Conservation (phyloP, 495 filamentous ascomycete species). For the Jackrogersella minutella region DNA sequence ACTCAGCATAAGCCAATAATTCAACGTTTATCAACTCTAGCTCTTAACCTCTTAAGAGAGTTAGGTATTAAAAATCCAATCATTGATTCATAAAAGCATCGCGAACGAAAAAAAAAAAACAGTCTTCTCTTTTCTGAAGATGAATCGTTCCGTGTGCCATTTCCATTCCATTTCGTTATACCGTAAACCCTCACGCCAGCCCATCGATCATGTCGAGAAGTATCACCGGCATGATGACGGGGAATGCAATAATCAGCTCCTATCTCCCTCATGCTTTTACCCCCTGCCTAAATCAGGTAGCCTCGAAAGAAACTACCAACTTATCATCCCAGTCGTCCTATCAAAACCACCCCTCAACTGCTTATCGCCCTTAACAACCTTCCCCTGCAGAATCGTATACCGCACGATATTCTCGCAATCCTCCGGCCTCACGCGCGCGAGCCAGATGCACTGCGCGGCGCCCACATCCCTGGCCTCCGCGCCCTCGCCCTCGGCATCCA, state of each 20-base stretch:
- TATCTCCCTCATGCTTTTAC: neutral
- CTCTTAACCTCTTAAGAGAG: too few relatives aligned
- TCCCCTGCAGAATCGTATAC: constrained; percentile 91
- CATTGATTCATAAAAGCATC: neutral
- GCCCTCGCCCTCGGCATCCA: constrained; percentile 17
- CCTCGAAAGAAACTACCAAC: constrained; percentile 75
- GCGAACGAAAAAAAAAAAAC: neutral
- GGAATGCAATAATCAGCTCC: neutral
- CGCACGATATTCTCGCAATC: constrained; percentile 94
- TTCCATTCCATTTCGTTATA: neutral
- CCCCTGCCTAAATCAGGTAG: neutral
- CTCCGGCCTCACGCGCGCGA: constrained; percentile 86
- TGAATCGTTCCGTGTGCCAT: neutral
- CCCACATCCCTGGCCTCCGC: constrained; percentile 56
- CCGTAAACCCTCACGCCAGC: constrained; percentile 10
- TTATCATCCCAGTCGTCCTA: constrained; percentile 76
- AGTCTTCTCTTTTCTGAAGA: constrained; percentile 3
- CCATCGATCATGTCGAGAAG: neutral
- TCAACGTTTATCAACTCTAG: too few relatives aligned
- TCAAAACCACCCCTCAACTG: constrained; percentile 94
- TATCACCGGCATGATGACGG: neutral
- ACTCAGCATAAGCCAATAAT: too few relatives aligned
- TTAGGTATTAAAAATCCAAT: too few relatives aligned
- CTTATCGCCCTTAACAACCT: constrained; percentile 84
- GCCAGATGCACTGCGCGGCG: constrained; percentile 91